A percentile compares a stretch with the other conserved stretches of the same genome.
Conservation (phyloP, 2,329 filamentous ascomycete genomes). For the Cladosporium sp. region DNA sequence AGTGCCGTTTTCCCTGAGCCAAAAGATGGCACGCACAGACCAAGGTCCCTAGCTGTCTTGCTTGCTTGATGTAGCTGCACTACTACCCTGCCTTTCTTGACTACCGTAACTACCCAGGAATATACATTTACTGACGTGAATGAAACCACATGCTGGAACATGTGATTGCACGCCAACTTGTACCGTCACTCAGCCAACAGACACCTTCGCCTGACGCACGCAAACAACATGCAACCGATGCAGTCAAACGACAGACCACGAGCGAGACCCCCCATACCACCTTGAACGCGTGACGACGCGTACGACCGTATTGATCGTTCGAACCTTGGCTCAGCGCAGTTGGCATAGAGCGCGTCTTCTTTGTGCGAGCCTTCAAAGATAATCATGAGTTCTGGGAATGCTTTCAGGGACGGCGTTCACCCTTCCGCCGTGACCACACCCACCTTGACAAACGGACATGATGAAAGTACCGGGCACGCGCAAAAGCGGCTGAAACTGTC, state of each 20-base stretch:
- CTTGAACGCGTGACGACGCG: slow-evolving; percentile 13
- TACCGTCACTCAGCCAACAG: not conserved
- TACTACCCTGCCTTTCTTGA: too few species aligned
- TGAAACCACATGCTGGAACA: not conserved
- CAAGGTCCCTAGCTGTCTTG: too few species aligned
- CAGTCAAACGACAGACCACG: slow-evolving; percentile 1
- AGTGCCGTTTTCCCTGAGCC: too few species aligned
- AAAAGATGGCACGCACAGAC: too few species aligned
- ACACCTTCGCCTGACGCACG: not conserved
- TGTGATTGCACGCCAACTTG: not conserved
- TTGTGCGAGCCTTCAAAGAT: too few species aligned
- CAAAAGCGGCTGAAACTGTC: slow-evolving; percentile 15
- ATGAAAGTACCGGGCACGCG: not conserved
- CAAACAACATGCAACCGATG: slow-evolving; percentile 4
- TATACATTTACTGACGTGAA: too few species aligned
- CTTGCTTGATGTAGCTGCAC: too few species aligned
- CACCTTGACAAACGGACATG: not conserved
- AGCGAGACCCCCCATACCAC: slow-evolving; percentile 14
- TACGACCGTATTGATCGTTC: not conserved
- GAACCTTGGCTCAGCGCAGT: not conserved
- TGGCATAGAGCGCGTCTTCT: too few species aligned
- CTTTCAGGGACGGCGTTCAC: slow-evolving; percentile 9
- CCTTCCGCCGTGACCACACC: not conserved
- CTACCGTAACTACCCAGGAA: too few species aligned
- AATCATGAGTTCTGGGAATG: slow-evolving; percentile 4